These are phyloP conservation scores for Erythrobasidium yunnanense DNA, from an alignment of 768 basidiomycete genomes.

Conservation along the genomic window DNA sequence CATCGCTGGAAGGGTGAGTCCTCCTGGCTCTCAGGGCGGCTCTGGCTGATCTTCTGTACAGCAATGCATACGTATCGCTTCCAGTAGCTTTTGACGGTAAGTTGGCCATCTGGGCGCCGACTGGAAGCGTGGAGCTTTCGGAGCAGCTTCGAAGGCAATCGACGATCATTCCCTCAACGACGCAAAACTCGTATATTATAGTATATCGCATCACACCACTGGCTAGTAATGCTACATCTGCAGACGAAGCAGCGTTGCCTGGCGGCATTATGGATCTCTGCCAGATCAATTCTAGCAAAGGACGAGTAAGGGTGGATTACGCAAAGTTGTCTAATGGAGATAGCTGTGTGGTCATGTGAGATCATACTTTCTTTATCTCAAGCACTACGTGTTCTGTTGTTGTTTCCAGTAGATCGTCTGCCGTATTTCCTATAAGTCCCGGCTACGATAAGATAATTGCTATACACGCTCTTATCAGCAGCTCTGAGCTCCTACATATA, in stretches of 20 bases:
- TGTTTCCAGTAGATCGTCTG: too few species aligned
- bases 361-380: too few species aligned
- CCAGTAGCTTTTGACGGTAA: constrained; percentile 19
- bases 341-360: constrained; percentile 17
- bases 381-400: too few species aligned
- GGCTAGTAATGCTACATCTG: not conserved
- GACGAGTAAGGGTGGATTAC: constrained; percentile 18
- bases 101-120: constrained; percentile 17
- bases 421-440: too few species aligned
- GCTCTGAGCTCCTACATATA: too few species aligned
- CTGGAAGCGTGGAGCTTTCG: constrained; percentile 6
- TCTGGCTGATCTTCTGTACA: not conserved
- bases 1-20: not conserved
- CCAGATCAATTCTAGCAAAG: constrained; percentile 22
- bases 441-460: too few species aligned
- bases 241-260: not conserved
- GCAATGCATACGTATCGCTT: constrained; percentile 10
- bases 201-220: constrained; percentile 8
- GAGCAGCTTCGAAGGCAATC: constrained; percentile 10
- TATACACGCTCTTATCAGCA: too few species aligned
- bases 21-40: not conserved
- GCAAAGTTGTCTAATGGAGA: not conserved
- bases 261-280: constrained; percentile 3
- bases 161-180: constrained; percentile 17
- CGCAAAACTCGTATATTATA: constrained; percentile 15